A percentile compares a stretch with the other conserved stretches of the same genome.
phyloP scores from a whole-genome alignment of 345 rosid species.

The Syzygium grande region DNA sequence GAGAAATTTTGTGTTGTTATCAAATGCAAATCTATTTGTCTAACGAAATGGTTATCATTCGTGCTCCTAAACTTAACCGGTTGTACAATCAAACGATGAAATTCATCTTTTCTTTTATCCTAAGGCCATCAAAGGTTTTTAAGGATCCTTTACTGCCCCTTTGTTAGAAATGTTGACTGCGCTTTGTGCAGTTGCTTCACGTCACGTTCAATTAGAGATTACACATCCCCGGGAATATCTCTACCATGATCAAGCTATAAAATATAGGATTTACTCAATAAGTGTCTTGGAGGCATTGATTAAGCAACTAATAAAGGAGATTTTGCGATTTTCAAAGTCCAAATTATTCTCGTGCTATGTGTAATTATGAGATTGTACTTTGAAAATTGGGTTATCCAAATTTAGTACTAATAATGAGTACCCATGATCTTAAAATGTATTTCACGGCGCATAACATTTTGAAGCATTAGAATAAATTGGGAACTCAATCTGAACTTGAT shows the following conservation, averaged over 20 bases:
- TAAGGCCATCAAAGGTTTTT: too few relatives aligned
- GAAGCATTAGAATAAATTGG: neutral
- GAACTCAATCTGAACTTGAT: neutral
- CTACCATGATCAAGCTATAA: neutral
- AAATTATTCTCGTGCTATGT: neutral
- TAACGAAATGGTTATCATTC: too few relatives aligned
- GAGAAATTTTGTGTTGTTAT: too few relatives aligned
- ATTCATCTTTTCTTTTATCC: neutral
- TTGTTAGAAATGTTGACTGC: neutral
- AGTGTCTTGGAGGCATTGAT: neutral
- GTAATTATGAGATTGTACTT: neutral
- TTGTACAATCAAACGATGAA: neutral
- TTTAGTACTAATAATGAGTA: neutral
- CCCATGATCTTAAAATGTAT: neutral
- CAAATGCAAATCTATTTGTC: too few relatives aligned
- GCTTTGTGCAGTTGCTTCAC: too few relatives aligned
- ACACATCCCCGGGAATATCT: neutral
- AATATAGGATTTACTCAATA: neutral
- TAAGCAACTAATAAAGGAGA: neutral
- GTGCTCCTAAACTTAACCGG: too few relatives aligned
- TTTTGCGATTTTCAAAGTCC: neutral
- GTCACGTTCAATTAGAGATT: too few relatives aligned
- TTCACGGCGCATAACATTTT: fast-evolving
- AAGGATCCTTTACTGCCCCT: neutral
- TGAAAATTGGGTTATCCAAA: neutral